A percentile compares a stretch with the other conserved stretches of the same genome.
Evolutionary conservation across 163 green algal genomes (phyloP).

Genomic region (Coccomyxa subellipsoidea): DNA sequence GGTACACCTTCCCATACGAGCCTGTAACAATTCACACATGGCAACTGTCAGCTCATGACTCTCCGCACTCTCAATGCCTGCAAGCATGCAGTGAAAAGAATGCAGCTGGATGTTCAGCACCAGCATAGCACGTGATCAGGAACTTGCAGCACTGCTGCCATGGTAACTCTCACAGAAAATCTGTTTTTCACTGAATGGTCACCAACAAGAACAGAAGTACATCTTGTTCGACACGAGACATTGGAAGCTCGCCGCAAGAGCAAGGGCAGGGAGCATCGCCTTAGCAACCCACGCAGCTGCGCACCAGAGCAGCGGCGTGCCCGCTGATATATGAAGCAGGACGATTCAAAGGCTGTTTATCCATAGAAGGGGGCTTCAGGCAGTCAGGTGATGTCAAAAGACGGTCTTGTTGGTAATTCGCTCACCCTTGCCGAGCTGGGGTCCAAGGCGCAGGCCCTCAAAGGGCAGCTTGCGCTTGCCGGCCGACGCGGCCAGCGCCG

Average conservation of each 20-base stretch:
- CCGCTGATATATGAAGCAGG: no score
- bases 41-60: not conserved
- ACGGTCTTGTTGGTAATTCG: not conserved
- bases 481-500: not conserved
- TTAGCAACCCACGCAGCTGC: no score
- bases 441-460: slow-evolving; percentile 42
- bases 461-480: not conserved
- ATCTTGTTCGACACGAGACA: no score
- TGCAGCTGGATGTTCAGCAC: not conserved
- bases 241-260: not conserved
- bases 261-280: no score
- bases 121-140: not conserved
- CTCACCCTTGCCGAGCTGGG: slow-evolving; percentile 50
- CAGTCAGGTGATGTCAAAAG: no score
- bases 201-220: no score
- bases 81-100: not conserved
- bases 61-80: not conserved
- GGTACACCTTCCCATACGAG: slow-evolving; percentile 56
- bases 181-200: no score
- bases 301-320: no score
- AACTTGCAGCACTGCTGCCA: not conserved
- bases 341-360: no score
- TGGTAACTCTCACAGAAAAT: no score
- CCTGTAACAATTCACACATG: not conserved
- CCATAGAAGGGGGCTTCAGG: no score